Evolutionary conservation across 306 rosid genomes (phyloP), one percentile per base, ranked within the genome.

Genomic region (Dicorynia guianensis): DNA sequence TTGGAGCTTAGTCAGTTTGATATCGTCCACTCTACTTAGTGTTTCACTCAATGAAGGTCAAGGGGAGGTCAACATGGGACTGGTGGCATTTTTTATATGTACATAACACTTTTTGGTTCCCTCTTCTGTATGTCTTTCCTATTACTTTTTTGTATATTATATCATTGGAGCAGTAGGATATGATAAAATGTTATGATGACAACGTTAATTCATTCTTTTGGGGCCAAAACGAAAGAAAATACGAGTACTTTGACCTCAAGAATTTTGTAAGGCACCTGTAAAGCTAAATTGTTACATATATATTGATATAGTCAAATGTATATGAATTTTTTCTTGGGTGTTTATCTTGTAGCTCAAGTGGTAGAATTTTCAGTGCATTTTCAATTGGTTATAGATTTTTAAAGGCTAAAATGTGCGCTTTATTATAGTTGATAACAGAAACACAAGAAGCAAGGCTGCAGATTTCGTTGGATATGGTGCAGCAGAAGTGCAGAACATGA

Each of bases 151-250:
- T 59, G 38, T 79, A 66, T 68, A 50, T 74, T 81, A 25, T 67
- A 67, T 48, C 73, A 33, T 43, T 77, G 65, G 55, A 66, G 85
- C 61, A 75, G 76, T 71, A 75, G 70, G 71, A 48, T 69, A 48
- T 65, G 81, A 69, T 76, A 73, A 25, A 25, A 67, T 71, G 76
- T 74, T 47, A 50, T 77, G 78, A 61, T 60, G 76, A 62, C 59
- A 69, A 38, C 19, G 78, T 67, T 65, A n/a, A 72, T 83, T 79
- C 63, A 68, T 83, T 83, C 30, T 78, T 82, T 46, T 7, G n/a
- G 69, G 79, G 58, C 46, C 42, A 74, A 69, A 84, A 78, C 81
- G 30, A 25, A 25, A 25, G 30, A 25, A 25, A 25, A 25, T 25
- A 25, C 30, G 2, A 25, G 30, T 25, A 1, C 1, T 25, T 25